These are phyloP conservation scores for Leptomonas pyrrhocoris DNA, from an alignment of 208 protist genomes.

Conservation along the genomic window DNA sequence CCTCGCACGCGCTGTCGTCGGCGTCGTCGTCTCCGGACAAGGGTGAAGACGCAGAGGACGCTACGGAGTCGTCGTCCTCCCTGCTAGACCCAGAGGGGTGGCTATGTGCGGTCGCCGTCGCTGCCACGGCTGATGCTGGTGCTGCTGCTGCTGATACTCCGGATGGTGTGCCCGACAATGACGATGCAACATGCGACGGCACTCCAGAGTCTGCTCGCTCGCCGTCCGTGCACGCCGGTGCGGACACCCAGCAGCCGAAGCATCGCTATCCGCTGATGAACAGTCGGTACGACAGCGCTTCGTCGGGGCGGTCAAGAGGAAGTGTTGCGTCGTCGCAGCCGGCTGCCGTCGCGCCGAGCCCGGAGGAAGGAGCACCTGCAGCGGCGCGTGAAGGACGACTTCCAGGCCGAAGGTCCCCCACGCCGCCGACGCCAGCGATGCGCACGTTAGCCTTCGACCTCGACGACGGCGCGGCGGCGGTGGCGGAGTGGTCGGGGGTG, in stretches of 20 bases:
- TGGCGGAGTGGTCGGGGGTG: background rate
- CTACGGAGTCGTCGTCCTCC: background rate
- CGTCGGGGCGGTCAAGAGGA: background rate
- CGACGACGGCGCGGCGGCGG: background rate
- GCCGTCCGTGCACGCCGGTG: background rate
- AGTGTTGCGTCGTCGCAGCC: background rate
- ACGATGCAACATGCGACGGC: background rate
- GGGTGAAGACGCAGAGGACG: background rate
- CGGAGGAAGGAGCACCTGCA: background rate
- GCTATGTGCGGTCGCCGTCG: slow-evolving; percentile 30
- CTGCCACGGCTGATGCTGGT: background rate
- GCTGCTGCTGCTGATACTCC: too few relatives aligned
- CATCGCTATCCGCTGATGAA: background rate
- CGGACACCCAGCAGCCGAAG: background rate
- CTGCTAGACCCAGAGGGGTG: slow-evolving; percentile 30
- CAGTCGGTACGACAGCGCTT: slow-evolving; percentile 4
- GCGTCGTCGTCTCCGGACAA: background rate
- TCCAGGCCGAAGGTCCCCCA: background rate
- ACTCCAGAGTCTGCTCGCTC: background rate
- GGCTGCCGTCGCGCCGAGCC: background rate
- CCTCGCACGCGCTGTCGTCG: background rate
- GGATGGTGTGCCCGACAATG: too few relatives aligned
- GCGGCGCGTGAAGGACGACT: background rate
- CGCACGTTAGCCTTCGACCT: slow-evolving; percentile 17
- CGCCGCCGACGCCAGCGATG: background rate